Evolutionary conservation across 1,139 yeast species (phyloP).

Genomic region (Protomyces arabidopsidicola): DNA sequence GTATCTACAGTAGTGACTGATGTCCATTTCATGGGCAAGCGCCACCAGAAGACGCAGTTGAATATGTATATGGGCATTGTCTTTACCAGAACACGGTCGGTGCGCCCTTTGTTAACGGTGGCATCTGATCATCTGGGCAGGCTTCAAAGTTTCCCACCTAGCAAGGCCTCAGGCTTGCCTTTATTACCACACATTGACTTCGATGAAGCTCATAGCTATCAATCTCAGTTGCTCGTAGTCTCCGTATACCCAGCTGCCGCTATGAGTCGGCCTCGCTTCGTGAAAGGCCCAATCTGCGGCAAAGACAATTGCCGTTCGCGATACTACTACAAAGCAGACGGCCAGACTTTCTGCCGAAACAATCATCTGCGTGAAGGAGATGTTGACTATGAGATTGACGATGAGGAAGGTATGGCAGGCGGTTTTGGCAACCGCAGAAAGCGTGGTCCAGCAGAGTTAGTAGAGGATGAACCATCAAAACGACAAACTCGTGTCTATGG

Average conservation of each 20-base stretch:
- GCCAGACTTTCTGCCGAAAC: slow-evolving; percentile 74
- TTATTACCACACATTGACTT: no score
- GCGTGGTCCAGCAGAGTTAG: background rate
- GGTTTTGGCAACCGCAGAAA: slow-evolving; percentile 17
- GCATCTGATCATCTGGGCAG: no score
- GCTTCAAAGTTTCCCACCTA: no score
- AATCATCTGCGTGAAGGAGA: slow-evolving; percentile 56
- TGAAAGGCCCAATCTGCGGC: slow-evolving; percentile 77
- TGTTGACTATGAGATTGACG: slow-evolving; percentile 17
- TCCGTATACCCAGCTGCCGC: background rate
- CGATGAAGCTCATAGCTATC: no score
- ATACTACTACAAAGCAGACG: slow-evolving; percentile 66
- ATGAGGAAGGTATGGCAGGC: slow-evolving; percentile 17
- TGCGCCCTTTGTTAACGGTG: no score
- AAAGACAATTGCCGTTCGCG: slow-evolving; percentile 80
- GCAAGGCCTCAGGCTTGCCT: no score
- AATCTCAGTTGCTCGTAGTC: no score
- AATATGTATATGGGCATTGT: no score
- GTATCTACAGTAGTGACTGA: no score
- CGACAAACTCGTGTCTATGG: background rate
- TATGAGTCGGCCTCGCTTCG: slow-evolving; percentile 13
- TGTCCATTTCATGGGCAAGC: no score
- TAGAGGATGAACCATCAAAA: background rate
- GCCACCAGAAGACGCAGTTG: no score
- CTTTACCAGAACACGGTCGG: no score